Conservation (phyloP, 768 basidiomycete genomes). For the Pulveroboletus ravenelii region DNA sequence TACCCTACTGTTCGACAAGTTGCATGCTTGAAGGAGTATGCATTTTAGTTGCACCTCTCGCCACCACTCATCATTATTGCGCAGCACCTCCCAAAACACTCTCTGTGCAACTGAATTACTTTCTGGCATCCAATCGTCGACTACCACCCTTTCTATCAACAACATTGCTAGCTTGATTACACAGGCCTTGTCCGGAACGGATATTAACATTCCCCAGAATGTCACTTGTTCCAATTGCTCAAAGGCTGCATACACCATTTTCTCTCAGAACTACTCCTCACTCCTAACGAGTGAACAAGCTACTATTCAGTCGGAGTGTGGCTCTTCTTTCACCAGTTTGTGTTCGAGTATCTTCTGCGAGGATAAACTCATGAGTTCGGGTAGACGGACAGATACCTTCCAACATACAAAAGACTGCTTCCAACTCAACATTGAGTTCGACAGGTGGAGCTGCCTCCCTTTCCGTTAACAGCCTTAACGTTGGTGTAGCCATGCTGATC, state of each 20-base stretch:
- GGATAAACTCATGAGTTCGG: slow-evolving; percentile 1
- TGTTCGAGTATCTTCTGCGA: background rate
- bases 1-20: slow-evolving; percentile 58
- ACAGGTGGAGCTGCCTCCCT: slow-evolving; percentile 20
- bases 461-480: slow-evolving; percentile 17
- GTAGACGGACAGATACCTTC: slow-evolving; percentile 32
- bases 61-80: background rate
- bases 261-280: slow-evolving; percentile 34
- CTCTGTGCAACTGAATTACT: slow-evolving; percentile 59
- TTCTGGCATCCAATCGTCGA: slow-evolving; percentile 42
- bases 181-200: slow-evolving; percentile 3
- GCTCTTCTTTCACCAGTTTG: slow-evolving; percentile 50
- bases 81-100: slow-evolving; percentile 34
- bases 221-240: slow-evolving; percentile 50
- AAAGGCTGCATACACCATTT: slow-evolving; percentile 47
- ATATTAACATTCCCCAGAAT: slow-evolving; percentile 28
- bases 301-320: slow-evolving; percentile 37
- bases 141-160: slow-evolving; percentile 17
- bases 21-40: slow-evolving; percentile 60
- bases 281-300: slow-evolving; percentile 28
- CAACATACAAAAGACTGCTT: slow-evolving; percentile 19
- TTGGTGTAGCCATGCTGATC: slow-evolving; percentile 28
- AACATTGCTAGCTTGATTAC: slow-evolving; percentile 16
- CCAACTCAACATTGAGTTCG: slow-evolving; percentile 19
- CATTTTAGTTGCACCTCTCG: background rate